A percentile compares a stretch with the other conserved stretches of the same genome.
These are phyloP conservation scores for Cutaneotrichosporon sp. DNA, from an alignment of 1,284 basidiomycete species.

Conservation along the genomic window DNA sequence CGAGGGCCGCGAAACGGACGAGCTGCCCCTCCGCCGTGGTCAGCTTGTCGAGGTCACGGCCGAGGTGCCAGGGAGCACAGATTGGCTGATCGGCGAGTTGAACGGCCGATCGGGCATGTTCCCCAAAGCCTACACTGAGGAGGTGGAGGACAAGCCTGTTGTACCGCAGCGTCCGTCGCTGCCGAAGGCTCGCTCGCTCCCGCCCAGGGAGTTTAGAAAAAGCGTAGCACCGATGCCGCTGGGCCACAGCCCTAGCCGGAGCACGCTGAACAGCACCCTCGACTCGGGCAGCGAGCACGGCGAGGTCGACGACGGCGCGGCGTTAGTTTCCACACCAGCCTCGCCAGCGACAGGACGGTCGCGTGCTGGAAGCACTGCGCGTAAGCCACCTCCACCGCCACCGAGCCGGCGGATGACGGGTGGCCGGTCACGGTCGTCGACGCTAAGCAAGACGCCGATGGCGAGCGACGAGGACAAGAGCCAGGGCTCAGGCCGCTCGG, in stretches of 20 bases:
- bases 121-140: constrained; percentile 69
- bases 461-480: constrained; percentile 26
- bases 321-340: constrained; percentile 17
- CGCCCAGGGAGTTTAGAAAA: background rate
- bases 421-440: constrained; percentile 14
- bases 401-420: constrained; percentile 52
- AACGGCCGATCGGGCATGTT: constrained; percentile 70
- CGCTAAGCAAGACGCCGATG: constrained; percentile 14
- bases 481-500: constrained; percentile 2
- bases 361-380: constrained; percentile 54
- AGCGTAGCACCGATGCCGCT: constrained; percentile 19
- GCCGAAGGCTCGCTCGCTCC: constrained; percentile 14
- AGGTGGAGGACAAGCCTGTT: constrained; percentile 32
- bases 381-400: constrained; percentile 56
- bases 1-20: constrained; percentile 64
- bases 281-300: constrained; percentile 37
- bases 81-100: constrained; percentile 78
- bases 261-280: background rate
- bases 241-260: constrained; percentile 13
- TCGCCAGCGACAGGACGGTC: constrained; percentile 36
- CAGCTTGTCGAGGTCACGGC: constrained; percentile 70
- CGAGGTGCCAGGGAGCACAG: constrained; percentile 65
- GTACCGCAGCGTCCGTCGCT: constrained; percentile 35
- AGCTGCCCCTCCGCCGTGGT: constrained; percentile 68
- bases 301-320: constrained; percentile 19